These are phyloP conservation scores for Pseudozyma sp. DNA, from an alignment of 1,284 basidiomycete species.

Conservation along the genomic window DNA sequence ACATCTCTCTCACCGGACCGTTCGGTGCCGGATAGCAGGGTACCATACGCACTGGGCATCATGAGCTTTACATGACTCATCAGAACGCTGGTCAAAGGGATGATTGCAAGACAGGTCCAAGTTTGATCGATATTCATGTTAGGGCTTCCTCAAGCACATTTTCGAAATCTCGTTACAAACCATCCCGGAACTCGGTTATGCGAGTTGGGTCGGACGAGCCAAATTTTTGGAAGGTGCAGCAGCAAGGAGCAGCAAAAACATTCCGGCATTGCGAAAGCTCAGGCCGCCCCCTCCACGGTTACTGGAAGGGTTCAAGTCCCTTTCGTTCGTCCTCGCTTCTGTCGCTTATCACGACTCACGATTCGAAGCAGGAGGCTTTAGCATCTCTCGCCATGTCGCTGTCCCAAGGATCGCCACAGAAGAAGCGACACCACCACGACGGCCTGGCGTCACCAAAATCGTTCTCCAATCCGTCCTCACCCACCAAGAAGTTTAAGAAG, in stretches of 20 bases:
- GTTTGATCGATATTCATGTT: too few species aligned
- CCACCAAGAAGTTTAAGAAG: slow-evolving; percentile 42
- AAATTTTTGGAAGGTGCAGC: slow-evolving; percentile 17
- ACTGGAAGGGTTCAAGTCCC: not conserved
- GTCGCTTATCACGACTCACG: too few species aligned
- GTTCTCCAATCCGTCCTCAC: slow-evolving; percentile 13
- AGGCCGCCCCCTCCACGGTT: not conserved
- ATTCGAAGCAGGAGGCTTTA: too few species aligned
- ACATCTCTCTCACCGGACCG: too few species aligned
- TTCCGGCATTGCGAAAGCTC: not conserved
- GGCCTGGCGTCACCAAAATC: slow-evolving; percentile 15
- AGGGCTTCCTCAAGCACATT: too few species aligned
- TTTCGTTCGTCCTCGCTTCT: too few species aligned
- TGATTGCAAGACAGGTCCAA: too few species aligned
- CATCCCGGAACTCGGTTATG: slow-evolving; percentile 2
- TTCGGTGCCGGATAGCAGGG: too few species aligned
- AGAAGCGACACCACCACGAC: slow-evolving; percentile 20
- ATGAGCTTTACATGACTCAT: too few species aligned
- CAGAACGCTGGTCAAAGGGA: too few species aligned
- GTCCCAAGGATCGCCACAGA: slow-evolving; percentile 3
- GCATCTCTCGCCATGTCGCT: slow-evolving; percentile 11
- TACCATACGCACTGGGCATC: too few species aligned
- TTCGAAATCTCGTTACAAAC: too few species aligned
- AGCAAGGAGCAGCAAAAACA: not conserved
- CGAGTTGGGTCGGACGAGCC: not conserved